Percentiles rank a stretch among this genome's conserved stretches.
These are phyloP conservation scores for Draba incana DNA, from an alignment of 345 rosid species.

Conservation along the genomic window DNA sequence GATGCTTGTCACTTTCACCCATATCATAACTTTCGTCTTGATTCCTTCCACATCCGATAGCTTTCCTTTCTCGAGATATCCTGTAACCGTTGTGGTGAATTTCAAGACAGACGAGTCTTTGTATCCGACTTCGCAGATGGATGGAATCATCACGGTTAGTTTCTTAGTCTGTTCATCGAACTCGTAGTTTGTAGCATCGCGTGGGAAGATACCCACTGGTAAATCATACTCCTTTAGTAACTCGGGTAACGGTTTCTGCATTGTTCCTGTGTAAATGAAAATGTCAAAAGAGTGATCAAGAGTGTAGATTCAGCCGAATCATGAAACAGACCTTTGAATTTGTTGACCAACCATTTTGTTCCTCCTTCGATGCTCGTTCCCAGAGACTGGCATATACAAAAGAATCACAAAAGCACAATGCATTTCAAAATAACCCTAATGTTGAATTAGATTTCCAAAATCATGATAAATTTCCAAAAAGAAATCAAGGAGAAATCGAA, in stretches of 20 bases:
- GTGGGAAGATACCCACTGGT: slow-evolving; percentile 86
- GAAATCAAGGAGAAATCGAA: too few species aligned
- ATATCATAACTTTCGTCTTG: slow-evolving; percentile 83
- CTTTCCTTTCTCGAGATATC: slow-evolving; percentile 78
- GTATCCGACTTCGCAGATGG: slow-evolving; percentile 91
- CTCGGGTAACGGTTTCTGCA: slow-evolving; percentile 92
- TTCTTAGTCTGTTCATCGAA: slow-evolving; percentile 79
- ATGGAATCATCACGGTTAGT: slow-evolving; percentile 78
- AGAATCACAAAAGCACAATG: neutral
- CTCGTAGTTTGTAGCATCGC: slow-evolving; percentile 94
- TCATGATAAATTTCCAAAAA: too few species aligned
- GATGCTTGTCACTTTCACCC: slow-evolving; percentile 85
- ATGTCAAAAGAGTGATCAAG: neutral
- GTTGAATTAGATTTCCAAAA: too few species aligned
- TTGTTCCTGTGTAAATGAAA: slow-evolving; percentile 56
- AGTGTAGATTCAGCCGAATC: neutral
- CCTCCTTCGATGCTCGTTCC: slow-evolving; percentile 87
- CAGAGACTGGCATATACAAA: slow-evolving; percentile 52
- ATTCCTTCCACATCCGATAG: slow-evolving; percentile 80
- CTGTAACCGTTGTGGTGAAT: slow-evolving; percentile 65
- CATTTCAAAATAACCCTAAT: too few species aligned
- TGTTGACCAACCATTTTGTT: slow-evolving; percentile 92
- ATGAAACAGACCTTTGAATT: slow-evolving; percentile 67
- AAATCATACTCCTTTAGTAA: slow-evolving; percentile 80
- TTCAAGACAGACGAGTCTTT: slow-evolving; percentile 86